Evolutionary conservation across 306 rosid species (phyloP).

Genomic region (Delonix regia): DNA sequence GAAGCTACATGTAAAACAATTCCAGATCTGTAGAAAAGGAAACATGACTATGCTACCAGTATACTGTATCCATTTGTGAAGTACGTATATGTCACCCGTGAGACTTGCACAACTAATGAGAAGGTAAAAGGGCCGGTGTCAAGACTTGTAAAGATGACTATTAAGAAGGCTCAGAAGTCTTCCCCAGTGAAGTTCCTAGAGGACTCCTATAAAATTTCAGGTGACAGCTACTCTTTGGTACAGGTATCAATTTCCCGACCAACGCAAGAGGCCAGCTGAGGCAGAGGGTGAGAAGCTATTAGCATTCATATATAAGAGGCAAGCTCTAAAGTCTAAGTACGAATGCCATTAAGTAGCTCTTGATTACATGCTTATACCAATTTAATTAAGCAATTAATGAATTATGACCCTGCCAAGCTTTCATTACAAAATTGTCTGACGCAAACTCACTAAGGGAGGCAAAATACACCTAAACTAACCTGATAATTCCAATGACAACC

Average conservation of each 20-base stretch:
- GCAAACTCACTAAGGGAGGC: neutral
- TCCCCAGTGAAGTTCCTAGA: no score
- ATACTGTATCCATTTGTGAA: neutral
- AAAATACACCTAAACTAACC: slow-evolving; percentile 49
- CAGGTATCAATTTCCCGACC: slow-evolving; percentile 77
- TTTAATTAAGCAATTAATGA: neutral
- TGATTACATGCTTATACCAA: slow-evolving; percentile 6
- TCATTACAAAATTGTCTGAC: neutral
- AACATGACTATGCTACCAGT: neutral
- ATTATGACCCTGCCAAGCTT: neutral
- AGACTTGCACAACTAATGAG: neutral
- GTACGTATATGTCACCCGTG: neutral
- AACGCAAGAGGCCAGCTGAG: slow-evolving; percentile 94
- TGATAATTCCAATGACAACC: slow-evolving; percentile 60
- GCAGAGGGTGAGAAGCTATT: neutral
- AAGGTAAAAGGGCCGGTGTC: neutral
- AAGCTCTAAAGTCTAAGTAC: neutral
- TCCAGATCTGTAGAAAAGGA: slow-evolving; percentile 22
- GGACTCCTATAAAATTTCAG: neutral
- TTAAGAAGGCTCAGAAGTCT: neutral
- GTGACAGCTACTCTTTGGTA: slow-evolving; percentile 44
- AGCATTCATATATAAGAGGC: neutral
- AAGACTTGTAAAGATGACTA: slow-evolving; percentile 36
- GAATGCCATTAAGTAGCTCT: neutral
- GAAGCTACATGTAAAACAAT: slow-evolving; percentile 34